Base-by-base conservation (phyloP, 1,139 yeast species). In the Sugiyamaella sp. region DNA sequence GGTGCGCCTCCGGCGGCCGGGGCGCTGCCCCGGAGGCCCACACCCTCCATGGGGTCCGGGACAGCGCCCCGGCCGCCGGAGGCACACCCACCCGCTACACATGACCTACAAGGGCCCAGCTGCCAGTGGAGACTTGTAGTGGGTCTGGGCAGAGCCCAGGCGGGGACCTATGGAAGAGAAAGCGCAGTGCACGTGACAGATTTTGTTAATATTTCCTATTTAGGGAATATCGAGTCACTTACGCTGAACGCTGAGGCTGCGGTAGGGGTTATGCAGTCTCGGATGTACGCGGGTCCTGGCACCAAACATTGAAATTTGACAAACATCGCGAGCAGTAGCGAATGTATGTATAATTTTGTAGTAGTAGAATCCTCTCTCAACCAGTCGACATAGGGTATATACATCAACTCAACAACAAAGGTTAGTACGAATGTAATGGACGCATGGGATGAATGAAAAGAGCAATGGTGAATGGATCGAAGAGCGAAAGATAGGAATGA, bases 341-440 rank as follows among this genome's bases (percentile, higher is more conserved):
- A 19, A 43, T 43, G 21, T 27, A 14, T n/a, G 27, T 44, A 44
- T 35, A 44, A 35, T 44, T 44, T 46, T 32, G 22, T 27, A 38
- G 50, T 19, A 46, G 44, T 29, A 24, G 50, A 46, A 17, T 27
- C 33, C 39, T 38, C 50, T 46, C 47, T 44, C 44, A 27, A 25
- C 44, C 44, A 46, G 50, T 39, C 50, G 50, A 46, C 50, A 46
- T 32, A 39, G 50, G 49, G 49, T 46, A 46, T 37, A 46, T 27
- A 46, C 50, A 46, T 46, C 50, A 46, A 38, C 50, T 24, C 43
- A 40, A 46, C 50, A 46, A 46, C 44, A 46, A 46, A 46, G 50
- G 50, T 46, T 37, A 46, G 50, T 46, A 46, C 19, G 17, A n/a
- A 32, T 44, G 21, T 8, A 29, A 22, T n/a, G n/a, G n/a, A 37